These are phyloP conservation scores for Ustilago esculenta DNA, from an alignment of 1,284 basidiomycete species.

Conservation along the genomic window DNA sequence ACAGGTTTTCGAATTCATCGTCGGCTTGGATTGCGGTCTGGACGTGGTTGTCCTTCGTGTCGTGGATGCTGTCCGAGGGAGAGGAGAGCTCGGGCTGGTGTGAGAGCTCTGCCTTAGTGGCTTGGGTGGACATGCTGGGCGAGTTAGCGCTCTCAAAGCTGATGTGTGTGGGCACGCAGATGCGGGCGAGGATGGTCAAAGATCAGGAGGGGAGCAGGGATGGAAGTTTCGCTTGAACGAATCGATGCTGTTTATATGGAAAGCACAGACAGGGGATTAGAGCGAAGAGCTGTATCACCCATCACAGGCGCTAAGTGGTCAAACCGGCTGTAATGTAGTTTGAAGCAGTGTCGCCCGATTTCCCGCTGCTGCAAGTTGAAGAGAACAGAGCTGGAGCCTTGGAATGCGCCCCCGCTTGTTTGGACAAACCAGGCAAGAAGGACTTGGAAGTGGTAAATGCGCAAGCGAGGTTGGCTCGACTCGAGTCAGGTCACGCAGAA, in stretches of 20 bases:
- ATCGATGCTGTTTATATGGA: too few relatives aligned
- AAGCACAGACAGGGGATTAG: too few relatives aligned
- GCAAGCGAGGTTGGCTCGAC: not conserved
- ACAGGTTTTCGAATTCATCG: constrained; percentile 25
- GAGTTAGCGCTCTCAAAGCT: not conserved
- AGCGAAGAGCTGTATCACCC: too few relatives aligned
- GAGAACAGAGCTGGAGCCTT: too few relatives aligned
- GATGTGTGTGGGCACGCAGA: not conserved
- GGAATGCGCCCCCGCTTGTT: too few relatives aligned
- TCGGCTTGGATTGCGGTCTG: constrained; percentile 13
- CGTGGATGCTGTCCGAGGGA: constrained; percentile 25
- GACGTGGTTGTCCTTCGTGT: constrained; percentile 13
- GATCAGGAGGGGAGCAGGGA: not conserved
- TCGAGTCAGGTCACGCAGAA: constrained; percentile 22
- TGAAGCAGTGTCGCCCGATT: too few relatives aligned
- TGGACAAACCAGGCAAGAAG: too few relatives aligned
- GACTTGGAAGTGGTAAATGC: constrained; percentile 4
- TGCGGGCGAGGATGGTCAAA: not conserved
- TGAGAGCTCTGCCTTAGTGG: constrained; percentile 9
- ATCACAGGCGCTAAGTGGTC: too few relatives aligned
- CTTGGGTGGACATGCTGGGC: constrained; percentile 17
- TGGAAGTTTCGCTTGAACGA: too few relatives aligned
- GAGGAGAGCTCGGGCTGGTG: constrained; percentile 22
- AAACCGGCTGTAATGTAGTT: too few relatives aligned
- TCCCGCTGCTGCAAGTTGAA: too few relatives aligned